These are phyloP conservation scores for Macaranga tanarius DNA, from an alignment of 441 rosid species.

Conservation along the genomic window DNA sequence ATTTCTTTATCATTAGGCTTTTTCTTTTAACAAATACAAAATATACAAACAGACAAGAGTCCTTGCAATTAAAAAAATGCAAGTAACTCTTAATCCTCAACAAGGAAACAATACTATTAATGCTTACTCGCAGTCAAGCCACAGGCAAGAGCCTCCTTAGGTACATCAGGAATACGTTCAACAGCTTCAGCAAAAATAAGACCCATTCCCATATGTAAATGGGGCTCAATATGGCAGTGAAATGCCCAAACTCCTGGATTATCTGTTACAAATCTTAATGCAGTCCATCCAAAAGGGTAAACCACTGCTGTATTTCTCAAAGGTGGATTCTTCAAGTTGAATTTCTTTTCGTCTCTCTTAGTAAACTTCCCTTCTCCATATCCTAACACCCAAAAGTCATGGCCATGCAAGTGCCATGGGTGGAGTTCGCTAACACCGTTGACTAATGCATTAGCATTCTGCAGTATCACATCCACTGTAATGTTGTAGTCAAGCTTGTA, in stretches of 20 bases:
- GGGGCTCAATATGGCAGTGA: constrained; percentile 92
- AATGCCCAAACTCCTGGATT: constrained; percentile 96
- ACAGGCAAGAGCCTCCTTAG: constrained; percentile 56
- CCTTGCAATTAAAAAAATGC: neutral
- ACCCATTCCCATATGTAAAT: constrained; percentile 94
- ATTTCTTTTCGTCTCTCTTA: constrained; percentile 33
- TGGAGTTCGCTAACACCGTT: constrained; percentile 55
- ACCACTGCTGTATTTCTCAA: constrained; percentile 56
- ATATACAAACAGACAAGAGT: neutral
- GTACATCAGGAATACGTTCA: constrained; percentile 39
- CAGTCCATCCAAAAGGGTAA: constrained; percentile 84
- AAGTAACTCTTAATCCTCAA: neutral
- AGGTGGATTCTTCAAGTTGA: constrained; percentile 71
- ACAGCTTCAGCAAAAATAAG: constrained; percentile 69
- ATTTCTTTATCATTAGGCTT: too few relatives aligned
- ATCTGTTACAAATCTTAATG: constrained; percentile 67
- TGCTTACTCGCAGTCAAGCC: constrained; percentile 47
- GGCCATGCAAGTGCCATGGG: constrained; percentile 91
- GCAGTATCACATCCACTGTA: constrained; percentile 69
- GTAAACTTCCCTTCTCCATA: constrained; percentile 65
- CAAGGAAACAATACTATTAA: neutral
- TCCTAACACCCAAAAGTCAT: constrained; percentile 79
- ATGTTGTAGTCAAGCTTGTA: constrained; percentile 41
- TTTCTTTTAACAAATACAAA: too few relatives aligned
- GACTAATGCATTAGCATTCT: constrained; percentile 53